A percentile compares a stretch with the other conserved stretches of the same genome.
Evolutionary conservation across 2,329 filamentous ascomycete genomes (phyloP).

Genomic region (Cordyceps fumosorosea): DNA sequence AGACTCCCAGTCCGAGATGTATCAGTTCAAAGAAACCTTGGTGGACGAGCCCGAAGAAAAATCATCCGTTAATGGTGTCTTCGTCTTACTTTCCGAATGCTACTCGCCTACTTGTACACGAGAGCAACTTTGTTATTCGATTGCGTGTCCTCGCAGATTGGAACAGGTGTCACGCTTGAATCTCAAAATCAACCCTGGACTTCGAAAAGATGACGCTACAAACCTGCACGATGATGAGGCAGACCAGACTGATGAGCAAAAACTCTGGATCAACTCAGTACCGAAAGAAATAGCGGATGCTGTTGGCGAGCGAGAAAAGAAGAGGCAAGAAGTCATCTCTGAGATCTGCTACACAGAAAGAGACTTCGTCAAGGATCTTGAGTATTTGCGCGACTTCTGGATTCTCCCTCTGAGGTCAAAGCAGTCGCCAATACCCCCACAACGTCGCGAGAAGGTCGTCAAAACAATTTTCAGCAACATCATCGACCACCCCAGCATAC

Average conservation of each 20-base stretch:
- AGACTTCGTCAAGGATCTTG: slow-evolving; percentile 97
- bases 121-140: slow-evolving; percentile 95
- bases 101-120: slow-evolving; percentile 96
- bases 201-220: slow-evolving; percentile 58
- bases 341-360: slow-evolving; percentile 98
- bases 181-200: slow-evolving; percentile 81
- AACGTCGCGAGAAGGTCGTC: slow-evolving; percentile 83
- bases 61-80: slow-evolving; percentile 79
- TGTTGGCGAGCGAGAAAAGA: slow-evolving; percentile 87
- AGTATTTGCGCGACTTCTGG: slow-evolving; percentile 98
- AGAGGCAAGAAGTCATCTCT: slow-evolving; percentile 95
- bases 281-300: slow-evolving; percentile 90
- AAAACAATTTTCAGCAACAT: slow-evolving; percentile 94
- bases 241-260: slow-evolving; percentile 88
- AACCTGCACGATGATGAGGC: slow-evolving; percentile 68
- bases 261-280: slow-evolving; percentile 98
- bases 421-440: slow-evolving; percentile 80
- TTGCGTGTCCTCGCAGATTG: slow-evolving; percentile 85
- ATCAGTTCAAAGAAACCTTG: slow-evolving; percentile 91
- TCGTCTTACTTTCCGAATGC: slow-evolving; percentile 91
- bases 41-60: slow-evolving; percentile 76
- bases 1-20: slow-evolving; percentile 91
- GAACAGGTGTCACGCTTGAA: slow-evolving; percentile 95
- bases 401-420: slow-evolving; percentile 82
- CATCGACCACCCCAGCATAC: slow-evolving; percentile 73